Conservation (phyloP, 495 filamentous ascomycete species). For the Penicillium desertorum region DNA sequence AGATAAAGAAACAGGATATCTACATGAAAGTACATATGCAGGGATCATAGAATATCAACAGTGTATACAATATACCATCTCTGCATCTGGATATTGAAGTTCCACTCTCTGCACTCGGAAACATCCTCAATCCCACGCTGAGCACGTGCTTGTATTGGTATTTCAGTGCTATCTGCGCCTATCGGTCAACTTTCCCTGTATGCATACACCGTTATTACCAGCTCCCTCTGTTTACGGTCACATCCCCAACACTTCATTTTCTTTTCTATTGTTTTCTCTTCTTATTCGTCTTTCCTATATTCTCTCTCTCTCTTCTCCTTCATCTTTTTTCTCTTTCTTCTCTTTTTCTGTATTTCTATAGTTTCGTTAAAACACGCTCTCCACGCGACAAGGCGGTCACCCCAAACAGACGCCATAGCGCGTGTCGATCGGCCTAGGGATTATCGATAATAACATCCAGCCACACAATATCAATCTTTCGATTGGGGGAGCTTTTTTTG, state of each 20-base stretch:
- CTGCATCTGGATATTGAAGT: constrained; percentile 8
- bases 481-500: constrained; percentile 5
- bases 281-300: constrained; percentile 8
- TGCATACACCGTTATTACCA: constrained; percentile 19
- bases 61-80: background rate
- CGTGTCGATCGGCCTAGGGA: constrained; percentile 33
- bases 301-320: constrained; percentile 2
- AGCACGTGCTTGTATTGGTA: constrained; percentile 26
- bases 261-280: constrained; percentile 16
- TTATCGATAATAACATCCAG: constrained; percentile 40
- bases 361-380: constrained; percentile 14
- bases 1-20: background rate
- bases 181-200: constrained; percentile 10
- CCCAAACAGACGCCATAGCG: constrained; percentile 38
- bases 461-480: constrained; percentile 21
- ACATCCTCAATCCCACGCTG: constrained; percentile 31
- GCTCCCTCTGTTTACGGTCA: constrained; percentile 28
- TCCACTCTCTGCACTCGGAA: constrained; percentile 29
- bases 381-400: constrained; percentile 40
- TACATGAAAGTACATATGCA: background rate
- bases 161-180: constrained; percentile 13
- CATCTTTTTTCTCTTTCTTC: background rate
- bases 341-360: background rate
- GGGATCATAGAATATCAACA: background rate
- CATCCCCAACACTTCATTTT: constrained; percentile 18